Evolutionary conservation across 805 yeast species (phyloP).

Genomic region (Metschnikowia matae): DNA sequence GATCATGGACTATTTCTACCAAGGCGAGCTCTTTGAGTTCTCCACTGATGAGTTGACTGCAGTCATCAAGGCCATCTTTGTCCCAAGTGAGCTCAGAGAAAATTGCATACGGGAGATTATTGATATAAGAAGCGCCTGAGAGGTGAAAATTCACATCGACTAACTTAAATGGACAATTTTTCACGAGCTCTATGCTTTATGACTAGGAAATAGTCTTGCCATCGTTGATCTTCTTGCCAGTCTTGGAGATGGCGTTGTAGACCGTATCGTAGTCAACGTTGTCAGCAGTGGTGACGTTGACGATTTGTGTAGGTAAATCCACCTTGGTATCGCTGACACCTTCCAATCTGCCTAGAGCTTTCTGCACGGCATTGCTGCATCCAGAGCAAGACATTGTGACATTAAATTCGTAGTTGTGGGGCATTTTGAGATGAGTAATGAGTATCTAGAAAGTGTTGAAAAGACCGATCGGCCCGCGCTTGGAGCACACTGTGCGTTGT

Average conservation of each 20-base stretch:
- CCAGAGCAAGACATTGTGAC: constrained; percentile 87
- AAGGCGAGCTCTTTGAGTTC: constrained; percentile 48
- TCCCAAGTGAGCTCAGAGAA: constrained; percentile 45
- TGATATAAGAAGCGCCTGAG: constrained; percentile 34
- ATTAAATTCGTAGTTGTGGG: constrained; percentile 60
- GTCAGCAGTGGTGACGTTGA: constrained; percentile 62
- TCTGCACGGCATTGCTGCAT: constrained; percentile 82
- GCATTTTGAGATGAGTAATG: constrained; percentile 8
- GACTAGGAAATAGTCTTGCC: constrained; percentile 44
- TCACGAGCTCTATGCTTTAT: not conserved
- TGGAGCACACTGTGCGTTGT: not conserved
- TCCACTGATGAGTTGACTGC: constrained; percentile 43
- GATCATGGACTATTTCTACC: constrained; percentile 47
- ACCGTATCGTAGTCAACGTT: constrained; percentile 69
- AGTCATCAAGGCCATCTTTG: constrained; percentile 41
- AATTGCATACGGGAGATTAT: constrained; percentile 43
- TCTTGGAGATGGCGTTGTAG: constrained; percentile 75
- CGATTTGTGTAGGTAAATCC: constrained; percentile 76
- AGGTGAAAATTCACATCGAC: not conserved
- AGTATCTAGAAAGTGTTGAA: no score
- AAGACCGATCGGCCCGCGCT: not conserved
- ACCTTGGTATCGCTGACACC: constrained; percentile 75
- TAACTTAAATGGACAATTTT: not conserved
- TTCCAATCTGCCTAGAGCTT: constrained; percentile 63
- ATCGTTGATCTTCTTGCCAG: constrained; percentile 77